Evolutionary conservation across 345 rosid species (phyloP).

Genomic region (Eucalyptus shirleyi): DNA sequence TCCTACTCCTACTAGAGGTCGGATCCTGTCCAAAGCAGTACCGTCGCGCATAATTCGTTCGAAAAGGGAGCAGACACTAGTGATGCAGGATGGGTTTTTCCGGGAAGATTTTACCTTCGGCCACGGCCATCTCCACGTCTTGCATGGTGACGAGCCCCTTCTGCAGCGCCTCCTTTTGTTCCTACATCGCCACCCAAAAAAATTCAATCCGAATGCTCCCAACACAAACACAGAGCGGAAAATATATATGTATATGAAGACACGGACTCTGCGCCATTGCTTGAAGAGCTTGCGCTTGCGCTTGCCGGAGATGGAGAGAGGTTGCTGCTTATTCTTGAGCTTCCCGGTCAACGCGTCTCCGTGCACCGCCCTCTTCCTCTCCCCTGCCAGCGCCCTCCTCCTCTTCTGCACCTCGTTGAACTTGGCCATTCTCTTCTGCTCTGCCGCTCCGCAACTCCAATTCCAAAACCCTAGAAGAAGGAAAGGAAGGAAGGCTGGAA

Average conservation of each 20-base stretch:
- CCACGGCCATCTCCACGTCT: constrained; percentile 65
- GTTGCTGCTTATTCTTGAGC: constrained; percentile 33
- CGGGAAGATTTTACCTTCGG: constrained; percentile 18
- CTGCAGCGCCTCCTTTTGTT: constrained; percentile 58
- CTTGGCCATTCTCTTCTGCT: constrained; percentile 46
- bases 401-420: constrained; percentile 69
- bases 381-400: constrained; percentile 49
- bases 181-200: constrained; percentile 14
- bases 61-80: background rate
- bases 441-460: background rate
- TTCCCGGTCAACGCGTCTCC: constrained; percentile 61
- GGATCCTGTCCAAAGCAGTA: background rate
- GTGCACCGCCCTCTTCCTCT: constrained; percentile 42
- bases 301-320: constrained; percentile 55
- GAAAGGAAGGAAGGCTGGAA: background rate
- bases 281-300: constrained; percentile 70
- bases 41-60: background rate
- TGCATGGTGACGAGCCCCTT: constrained; percentile 68
- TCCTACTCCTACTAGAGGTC: background rate
- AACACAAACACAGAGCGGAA: background rate
- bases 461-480: background rate
- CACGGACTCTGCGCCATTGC: constrained; percentile 56
- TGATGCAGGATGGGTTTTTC: background rate
- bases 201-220: background rate
- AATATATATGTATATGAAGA: background rate